Evolutionary conservation across 345 rosid species (phyloP).

Genomic region (Heritiera fomes): DNA sequence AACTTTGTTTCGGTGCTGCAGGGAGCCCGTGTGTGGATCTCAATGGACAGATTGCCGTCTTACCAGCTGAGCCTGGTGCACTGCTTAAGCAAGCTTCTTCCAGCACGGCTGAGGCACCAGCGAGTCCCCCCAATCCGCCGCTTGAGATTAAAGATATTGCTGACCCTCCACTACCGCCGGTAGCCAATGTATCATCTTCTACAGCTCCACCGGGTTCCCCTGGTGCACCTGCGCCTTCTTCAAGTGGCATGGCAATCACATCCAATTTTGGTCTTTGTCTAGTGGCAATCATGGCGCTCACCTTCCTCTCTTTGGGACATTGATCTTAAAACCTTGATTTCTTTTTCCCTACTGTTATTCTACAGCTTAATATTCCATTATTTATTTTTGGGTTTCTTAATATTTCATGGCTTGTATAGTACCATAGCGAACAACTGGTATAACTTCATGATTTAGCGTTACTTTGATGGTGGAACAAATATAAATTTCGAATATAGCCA

Average conservation of each 20-base stretch:
- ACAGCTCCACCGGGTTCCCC: conserved; percentile 20
- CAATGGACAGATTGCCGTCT: conserved; percentile 35
- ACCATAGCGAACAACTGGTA: background rate
- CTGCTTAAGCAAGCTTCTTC: conserved; percentile 31
- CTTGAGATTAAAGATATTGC: conserved; percentile 53
- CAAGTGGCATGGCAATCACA: conserved; percentile 32
- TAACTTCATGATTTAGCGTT: background rate
- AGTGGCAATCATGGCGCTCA: conserved; percentile 34
- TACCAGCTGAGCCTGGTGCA: conserved; percentile 56
- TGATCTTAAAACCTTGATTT: background rate
- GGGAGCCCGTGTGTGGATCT: conserved; percentile 63
- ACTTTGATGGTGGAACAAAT: background rate
- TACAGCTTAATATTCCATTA: background rate
- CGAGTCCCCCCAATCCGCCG: conserved; percentile 46
- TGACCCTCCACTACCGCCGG: conserved; percentile 84
- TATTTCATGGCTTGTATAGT: background rate
- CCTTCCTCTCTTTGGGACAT: conserved; percentile 27
- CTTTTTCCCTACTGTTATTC: background rate
- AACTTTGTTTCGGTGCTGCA: conserved; percentile 28
- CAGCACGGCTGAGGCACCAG: conserved; percentile 33
- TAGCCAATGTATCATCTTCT: conserved; percentile 26
- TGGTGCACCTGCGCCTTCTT: conserved; percentile 22
- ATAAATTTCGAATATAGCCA: too few relatives aligned
- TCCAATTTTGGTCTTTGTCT: conserved; percentile 39
- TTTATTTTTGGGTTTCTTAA: background rate